Evolutionary conservation across 2,329 filamentous ascomycete genomes (phyloP).

Genomic region (Colletotrichum sp.): DNA sequence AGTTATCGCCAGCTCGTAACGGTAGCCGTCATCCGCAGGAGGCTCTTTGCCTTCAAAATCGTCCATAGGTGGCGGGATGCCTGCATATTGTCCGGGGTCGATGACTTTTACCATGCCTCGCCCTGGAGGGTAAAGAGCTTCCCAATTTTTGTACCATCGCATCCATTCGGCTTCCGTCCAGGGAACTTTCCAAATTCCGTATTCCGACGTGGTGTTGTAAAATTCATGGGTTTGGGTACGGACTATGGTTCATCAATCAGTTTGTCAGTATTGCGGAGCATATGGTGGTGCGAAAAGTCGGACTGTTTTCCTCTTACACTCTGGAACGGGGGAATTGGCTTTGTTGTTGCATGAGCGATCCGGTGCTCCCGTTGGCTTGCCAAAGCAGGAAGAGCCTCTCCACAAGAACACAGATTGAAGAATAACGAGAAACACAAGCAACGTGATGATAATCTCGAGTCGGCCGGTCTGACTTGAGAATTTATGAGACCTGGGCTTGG

Average conservation of each 20-base stretch:
- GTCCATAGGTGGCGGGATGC: neutral
- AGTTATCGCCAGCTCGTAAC: neutral
- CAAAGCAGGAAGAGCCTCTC: neutral
- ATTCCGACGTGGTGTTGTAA: neutral
- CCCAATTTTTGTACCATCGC: neutral
- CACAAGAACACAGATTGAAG: neutral
- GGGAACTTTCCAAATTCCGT: neutral
- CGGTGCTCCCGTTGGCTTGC: neutral
- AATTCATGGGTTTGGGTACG: neutral
- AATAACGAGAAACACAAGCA: neutral
- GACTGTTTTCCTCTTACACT: neutral
- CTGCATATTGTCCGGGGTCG: neutral
- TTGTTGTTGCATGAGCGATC: neutral
- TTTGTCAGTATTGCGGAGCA: neutral
- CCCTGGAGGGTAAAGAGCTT: neutral
- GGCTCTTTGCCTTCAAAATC: neutral
- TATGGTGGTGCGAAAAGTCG: neutral
- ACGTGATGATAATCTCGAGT: neutral
- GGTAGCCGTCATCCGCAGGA: neutral
- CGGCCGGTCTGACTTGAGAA: neutral
- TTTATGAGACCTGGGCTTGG: neutral
- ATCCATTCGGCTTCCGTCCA: neutral
- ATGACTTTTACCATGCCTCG: neutral
- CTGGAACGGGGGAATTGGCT: neutral
- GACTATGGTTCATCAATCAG: rapidly evolving